Conservation (phyloP, 1,284 basidiomycete genomes). For the Ustanciosporium gigantosporum region DNA sequence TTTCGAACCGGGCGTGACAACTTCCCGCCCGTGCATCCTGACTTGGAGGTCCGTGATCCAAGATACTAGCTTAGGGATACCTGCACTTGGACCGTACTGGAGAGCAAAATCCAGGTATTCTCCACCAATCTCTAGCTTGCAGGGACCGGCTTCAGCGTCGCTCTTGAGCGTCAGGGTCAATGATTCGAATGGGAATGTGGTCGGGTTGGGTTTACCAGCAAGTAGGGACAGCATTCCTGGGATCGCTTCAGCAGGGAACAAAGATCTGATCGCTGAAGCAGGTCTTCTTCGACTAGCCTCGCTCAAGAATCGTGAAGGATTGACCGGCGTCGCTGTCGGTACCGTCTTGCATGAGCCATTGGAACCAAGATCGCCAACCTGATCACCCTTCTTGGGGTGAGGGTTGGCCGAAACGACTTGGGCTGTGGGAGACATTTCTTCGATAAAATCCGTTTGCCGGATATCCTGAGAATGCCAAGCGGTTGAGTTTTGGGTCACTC, state of each 20-base stretch:
- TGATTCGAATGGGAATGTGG: conserved; percentile 83
- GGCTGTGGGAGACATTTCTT: conserved; percentile 22
- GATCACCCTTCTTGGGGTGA: conserved; percentile 17
- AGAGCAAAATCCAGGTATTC: conserved; percentile 58
- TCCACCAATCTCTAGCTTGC: conserved; percentile 54
- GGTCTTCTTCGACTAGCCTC: conserved; percentile 17
- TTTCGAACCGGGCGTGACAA: conserved; percentile 30
- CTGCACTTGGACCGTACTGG: conserved; percentile 71
- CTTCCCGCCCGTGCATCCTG: conserved; percentile 72
- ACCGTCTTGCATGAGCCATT: conserved; percentile 7
- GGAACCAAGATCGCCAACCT: conserved; percentile 23
- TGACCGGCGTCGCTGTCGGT: conserved; percentile 16
- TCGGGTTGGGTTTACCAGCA: conserved; percentile 75
- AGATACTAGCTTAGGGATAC: conserved; percentile 69
- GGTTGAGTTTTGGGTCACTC: too few species aligned
- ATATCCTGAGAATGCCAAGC: too few species aligned
- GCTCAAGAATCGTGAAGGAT: conserved; percentile 29
- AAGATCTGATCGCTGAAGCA: conserved; percentile 64
- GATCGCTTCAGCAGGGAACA: conserved; percentile 75
- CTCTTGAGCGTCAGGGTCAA: conserved; percentile 67
- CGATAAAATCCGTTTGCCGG: too few species aligned
- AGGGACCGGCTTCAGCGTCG: conserved; percentile 29
- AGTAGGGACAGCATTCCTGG: conserved; percentile 81
- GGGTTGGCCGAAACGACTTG: conserved; percentile 26
- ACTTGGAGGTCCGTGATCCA: conserved; percentile 67